Conservation (phyloP, 2,329 filamentous ascomycete genomes). For the Canariomyces notabilis region DNA sequence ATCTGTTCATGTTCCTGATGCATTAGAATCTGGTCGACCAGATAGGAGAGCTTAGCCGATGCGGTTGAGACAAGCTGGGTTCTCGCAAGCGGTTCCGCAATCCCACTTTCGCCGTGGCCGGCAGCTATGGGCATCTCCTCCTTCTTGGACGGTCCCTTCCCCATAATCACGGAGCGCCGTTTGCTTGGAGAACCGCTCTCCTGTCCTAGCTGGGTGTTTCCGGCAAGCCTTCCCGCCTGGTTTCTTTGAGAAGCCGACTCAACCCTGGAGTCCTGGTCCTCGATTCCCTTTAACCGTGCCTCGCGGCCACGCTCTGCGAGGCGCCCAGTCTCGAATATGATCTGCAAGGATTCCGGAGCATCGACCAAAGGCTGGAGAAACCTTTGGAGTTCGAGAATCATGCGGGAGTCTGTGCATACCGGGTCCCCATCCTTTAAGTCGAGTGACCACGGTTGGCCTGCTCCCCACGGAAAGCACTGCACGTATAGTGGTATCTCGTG, state of each 20-base stretch:
- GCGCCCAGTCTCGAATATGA: constrained; percentile 44
- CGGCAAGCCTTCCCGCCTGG: constrained; percentile 30
- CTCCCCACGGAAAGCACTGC: constrained; percentile 57
- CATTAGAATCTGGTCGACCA: constrained; percentile 66
- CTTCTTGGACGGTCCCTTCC: constrained; percentile 3
- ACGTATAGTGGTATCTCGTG: constrained; percentile 78
- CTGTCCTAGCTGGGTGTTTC: constrained; percentile 40
- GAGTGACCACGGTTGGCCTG: constrained; percentile 64
- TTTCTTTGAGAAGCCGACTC: background rate
- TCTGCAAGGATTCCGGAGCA: constrained; percentile 40
- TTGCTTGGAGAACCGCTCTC: constrained; percentile 32
- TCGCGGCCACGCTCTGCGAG: constrained; percentile 36
- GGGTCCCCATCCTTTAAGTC: constrained; percentile 45
- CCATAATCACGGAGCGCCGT: constrained; percentile 29
- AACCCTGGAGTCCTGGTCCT: constrained; percentile 6
- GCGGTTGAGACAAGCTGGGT: constrained; percentile 70
- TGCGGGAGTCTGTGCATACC: constrained; percentile 44
- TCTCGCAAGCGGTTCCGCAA: constrained; percentile 47
- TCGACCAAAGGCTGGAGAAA: constrained; percentile 43
- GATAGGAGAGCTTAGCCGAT: constrained; percentile 82
- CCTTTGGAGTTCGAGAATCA: constrained; percentile 50
- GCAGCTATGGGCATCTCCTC: constrained; percentile 22
- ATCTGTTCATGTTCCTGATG: constrained; percentile 75
- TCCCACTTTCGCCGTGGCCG: constrained; percentile 15
- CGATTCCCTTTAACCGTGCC: constrained; percentile 32